These are phyloP conservation scores for Coemansia sp. DNA, from an alignment of 192 early-diverging fungal species.

Conservation along the genomic window DNA sequence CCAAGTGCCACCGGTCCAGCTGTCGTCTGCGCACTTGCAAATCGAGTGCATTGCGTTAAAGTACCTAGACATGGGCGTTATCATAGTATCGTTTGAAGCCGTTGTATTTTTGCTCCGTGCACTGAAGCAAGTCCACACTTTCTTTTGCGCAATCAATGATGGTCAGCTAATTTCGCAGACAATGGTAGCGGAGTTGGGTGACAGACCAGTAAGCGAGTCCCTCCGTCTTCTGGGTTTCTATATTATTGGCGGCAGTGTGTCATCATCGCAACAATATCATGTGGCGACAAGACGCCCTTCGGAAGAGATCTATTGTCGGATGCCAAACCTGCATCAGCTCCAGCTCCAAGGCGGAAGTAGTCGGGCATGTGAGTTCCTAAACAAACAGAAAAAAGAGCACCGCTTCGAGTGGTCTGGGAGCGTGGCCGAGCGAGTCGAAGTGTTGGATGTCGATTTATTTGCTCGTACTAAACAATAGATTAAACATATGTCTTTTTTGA, in stretches of 20 bases:
- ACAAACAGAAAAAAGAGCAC: not conserved
- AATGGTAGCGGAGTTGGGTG: not conserved
- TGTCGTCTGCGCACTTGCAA: not conserved
- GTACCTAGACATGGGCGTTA: conserved; percentile 25
- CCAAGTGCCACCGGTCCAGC: conserved; percentile 14
- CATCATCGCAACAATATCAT: not conserved
- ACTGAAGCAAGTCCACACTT: conserved; percentile 11
- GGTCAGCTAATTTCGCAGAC: not conserved
- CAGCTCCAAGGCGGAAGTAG: not conserved
- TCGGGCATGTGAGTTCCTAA: not conserved
- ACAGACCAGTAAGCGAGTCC: not conserved
- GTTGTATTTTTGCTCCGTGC: not conserved
- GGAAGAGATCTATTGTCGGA: not conserved
- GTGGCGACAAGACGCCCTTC: not conserved
- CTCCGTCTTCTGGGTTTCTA: not conserved
- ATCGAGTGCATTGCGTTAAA: conserved; percentile 5
- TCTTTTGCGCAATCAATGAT: conserved; percentile 15
- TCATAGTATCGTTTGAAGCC: conserved; percentile 11
- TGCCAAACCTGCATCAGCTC: not conserved
- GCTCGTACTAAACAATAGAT: not conserved
- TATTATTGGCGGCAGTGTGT: not conserved
- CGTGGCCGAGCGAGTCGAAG: conserved; percentile 3
- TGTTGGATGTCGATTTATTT: conserved; percentile 1
- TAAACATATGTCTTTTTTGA: not conserved
- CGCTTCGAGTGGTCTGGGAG: not conserved